phyloP scores from a whole-genome alignment of 148 eudicot species.

The Euryodendron excelsum region DNA sequence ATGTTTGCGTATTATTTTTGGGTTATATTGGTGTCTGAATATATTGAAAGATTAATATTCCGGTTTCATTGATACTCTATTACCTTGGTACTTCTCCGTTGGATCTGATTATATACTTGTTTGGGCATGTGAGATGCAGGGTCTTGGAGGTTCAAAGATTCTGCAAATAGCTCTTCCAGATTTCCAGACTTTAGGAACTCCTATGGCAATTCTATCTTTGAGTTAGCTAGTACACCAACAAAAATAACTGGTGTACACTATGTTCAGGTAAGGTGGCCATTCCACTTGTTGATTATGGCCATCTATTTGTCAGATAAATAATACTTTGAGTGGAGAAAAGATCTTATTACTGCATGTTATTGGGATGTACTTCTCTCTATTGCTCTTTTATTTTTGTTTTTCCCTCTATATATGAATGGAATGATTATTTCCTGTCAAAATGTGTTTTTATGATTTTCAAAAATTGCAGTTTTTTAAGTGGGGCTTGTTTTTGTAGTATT shows the following conservation, averaged over 20 bases:
- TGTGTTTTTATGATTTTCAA: not conserved
- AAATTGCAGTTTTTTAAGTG: not conserved
- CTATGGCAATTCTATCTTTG: constrained; percentile 84
- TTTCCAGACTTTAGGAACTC: constrained; percentile 84
- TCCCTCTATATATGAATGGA: not conserved
- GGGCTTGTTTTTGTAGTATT: not conserved
- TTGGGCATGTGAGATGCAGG: constrained; percentile 45
- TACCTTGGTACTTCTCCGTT: constrained; percentile 5
- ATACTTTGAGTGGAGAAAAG: not conserved
- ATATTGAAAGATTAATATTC: not conserved
- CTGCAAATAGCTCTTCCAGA: constrained; percentile 69
- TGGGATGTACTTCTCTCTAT: not conserved
- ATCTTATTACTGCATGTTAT: too few species aligned
- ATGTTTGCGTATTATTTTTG: not conserved
- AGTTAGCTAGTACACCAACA: constrained; percentile 86
- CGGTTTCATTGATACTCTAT: not conserved
- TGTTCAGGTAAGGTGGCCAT: constrained; percentile 66
- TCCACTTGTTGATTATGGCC: not conserved
- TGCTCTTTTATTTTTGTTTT: not conserved
- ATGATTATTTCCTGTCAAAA: not conserved
- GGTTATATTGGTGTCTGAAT: not conserved
- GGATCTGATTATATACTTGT: not conserved
- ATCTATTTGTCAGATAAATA: not conserved
- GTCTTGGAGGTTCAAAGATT: constrained; percentile 71
- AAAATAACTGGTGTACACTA: constrained; percentile 96